phyloP scores from a whole-genome alignment of 768 basidiomycete genomes.

The Suillus lakei region DNA sequence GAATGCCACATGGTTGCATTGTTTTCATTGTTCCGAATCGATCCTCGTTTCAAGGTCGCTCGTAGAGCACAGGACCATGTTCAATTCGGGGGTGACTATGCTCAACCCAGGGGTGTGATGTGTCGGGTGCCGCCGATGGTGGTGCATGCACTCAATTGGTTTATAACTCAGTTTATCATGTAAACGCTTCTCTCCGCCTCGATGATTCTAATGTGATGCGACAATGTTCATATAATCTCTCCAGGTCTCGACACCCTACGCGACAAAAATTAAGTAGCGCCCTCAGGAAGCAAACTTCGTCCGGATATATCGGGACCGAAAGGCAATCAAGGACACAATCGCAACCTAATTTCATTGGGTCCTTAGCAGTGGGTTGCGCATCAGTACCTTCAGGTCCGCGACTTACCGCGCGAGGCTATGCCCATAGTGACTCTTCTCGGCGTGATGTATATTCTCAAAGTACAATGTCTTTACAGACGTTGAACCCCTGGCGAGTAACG shows the following conservation, averaged over 20 bases:
- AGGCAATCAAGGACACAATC: background rate
- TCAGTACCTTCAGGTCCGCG: background rate
- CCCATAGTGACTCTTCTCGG: background rate
- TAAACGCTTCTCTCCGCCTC: background rate
- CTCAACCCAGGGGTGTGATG: background rate
- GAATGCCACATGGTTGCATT: background rate
- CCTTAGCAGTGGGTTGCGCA: background rate
- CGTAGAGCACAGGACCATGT: background rate
- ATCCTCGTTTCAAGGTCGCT: background rate
- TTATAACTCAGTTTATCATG: background rate
- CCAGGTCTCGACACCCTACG: background rate
- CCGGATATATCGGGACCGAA: background rate
- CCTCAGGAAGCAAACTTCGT: too few relatives aligned
- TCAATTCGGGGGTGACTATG: background rate
- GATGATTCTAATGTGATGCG: background rate
- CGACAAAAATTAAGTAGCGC: background rate
- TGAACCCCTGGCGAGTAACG: background rate
- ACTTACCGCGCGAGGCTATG: background rate
- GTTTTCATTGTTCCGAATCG: slow-evolving; percentile 2
- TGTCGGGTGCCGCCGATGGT: background rate
- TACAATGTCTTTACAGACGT: background rate
- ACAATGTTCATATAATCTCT: too few relatives aligned
- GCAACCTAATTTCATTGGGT: background rate
- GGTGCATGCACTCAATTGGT: background rate
- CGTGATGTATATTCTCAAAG: background rate